These are phyloP conservation scores for Colletotrichum cuscutae DNA, from an alignment of 2,329 filamentous ascomycete species.

Conservation along the genomic window DNA sequence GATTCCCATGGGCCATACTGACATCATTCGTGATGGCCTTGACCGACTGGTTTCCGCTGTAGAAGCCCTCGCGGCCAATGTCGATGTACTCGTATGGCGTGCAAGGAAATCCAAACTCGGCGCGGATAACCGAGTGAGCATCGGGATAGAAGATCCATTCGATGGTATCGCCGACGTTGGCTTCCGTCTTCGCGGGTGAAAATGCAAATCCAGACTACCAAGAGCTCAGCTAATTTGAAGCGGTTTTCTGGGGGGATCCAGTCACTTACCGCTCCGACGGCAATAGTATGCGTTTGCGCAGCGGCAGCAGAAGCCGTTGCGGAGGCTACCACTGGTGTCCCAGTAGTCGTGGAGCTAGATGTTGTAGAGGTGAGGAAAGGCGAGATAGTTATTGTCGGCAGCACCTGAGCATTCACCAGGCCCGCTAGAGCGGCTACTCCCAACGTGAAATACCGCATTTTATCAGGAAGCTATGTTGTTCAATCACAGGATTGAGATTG, in stretches of 20 bases:
- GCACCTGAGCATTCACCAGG: slow-evolving; percentile 12
- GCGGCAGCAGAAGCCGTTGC: not conserved
- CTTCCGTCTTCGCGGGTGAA: slow-evolving; percentile 42
- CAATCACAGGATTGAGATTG: not conserved
- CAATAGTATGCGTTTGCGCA: slow-evolving; percentile 26
- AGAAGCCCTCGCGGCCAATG: slow-evolving; percentile 61
- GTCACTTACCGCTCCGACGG: slow-evolving; percentile 31
- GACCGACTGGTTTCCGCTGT: slow-evolving; percentile 59
- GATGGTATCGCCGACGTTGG: slow-evolving; percentile 59
- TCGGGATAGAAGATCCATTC: slow-evolving; percentile 71
- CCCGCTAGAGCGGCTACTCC: slow-evolving; percentile 9
- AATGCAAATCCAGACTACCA: slow-evolving; percentile 45
- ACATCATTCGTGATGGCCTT: slow-evolving; percentile 58
- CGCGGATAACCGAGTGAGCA: slow-evolving; percentile 72
- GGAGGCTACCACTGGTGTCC: not conserved
- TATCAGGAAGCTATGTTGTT: not conserved
- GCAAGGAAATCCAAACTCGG: slow-evolving; percentile 69
- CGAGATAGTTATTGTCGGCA: slow-evolving; percentile 5
- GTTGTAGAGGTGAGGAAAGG: slow-evolving; percentile 10
- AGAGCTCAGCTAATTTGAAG: not conserved
- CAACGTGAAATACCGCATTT: not conserved
- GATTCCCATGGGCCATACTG: slow-evolving; percentile 36
- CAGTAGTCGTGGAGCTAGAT: not conserved
- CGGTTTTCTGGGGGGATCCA: not conserved
- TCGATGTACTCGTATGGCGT: slow-evolving; percentile 68